Evolutionary conservation across 2,329 filamentous ascomycete genomes (phyloP).

Genomic region (Diaporthe destruens): DNA sequence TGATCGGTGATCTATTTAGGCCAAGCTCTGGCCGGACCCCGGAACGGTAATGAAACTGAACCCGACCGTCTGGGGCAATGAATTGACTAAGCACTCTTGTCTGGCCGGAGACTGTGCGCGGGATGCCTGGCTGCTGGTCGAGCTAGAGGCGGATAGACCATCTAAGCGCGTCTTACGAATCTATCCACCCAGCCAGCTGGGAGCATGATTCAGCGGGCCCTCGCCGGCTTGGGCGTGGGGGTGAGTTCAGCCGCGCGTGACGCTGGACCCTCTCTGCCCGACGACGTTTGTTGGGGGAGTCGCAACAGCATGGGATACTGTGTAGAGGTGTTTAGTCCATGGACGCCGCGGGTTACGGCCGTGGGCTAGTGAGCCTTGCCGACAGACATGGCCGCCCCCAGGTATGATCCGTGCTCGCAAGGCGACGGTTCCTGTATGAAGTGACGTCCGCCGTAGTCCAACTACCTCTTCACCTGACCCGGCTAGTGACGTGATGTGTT

Average conservation of each 20-base stretch:
- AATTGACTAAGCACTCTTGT: slow-evolving; percentile 7
- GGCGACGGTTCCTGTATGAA: background rate
- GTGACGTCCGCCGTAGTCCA: slow-evolving; percentile 1
- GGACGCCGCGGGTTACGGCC: slow-evolving; percentile 3
- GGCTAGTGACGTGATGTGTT: slow-evolving; percentile 29
- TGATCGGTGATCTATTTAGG: slow-evolving; percentile 32
- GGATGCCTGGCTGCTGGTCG: slow-evolving; percentile 19
- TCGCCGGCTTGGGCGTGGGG: slow-evolving; percentile 37
- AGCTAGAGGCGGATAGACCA: slow-evolving; percentile 40
- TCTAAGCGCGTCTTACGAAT: slow-evolving; percentile 33
- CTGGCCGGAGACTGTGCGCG: slow-evolving; percentile 5
- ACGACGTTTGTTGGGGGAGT: background rate
- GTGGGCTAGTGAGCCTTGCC: slow-evolving; percentile 20
- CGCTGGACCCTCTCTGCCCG: slow-evolving; percentile 11
- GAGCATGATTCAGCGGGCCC: slow-evolving; percentile 16
- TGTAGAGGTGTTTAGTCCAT: background rate
- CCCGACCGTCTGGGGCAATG: slow-evolving; percentile 33
- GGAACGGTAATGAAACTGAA: slow-evolving; percentile 21
- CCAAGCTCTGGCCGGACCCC: slow-evolving; percentile 28
- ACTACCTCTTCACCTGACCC: slow-evolving; percentile 32
- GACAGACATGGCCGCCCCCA: slow-evolving; percentile 15
- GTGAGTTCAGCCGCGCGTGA: slow-evolving; percentile 27
- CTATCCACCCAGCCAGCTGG: slow-evolving; percentile 14
- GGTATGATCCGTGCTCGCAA: slow-evolving; percentile 26
- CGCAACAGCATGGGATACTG: slow-evolving; percentile 19